These are phyloP conservation scores for Dactylis glomerata DNA, from an alignment of 176 grass and related monocot species.

Conservation along the genomic window DNA sequence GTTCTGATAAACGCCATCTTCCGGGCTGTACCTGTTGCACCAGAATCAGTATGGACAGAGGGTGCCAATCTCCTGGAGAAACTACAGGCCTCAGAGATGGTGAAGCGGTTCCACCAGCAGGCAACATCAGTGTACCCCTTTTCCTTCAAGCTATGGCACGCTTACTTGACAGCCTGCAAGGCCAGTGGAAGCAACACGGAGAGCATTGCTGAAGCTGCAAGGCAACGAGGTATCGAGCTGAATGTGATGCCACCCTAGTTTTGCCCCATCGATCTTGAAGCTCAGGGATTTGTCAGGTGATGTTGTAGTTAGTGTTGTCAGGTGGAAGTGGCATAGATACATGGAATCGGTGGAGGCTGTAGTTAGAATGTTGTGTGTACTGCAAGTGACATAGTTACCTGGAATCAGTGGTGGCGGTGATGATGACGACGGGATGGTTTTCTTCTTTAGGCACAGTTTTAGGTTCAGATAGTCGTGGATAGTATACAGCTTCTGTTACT, in stretches of 20 bases:
- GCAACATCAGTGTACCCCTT: slow-evolving; percentile 91
- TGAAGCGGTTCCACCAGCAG: slow-evolving; percentile 78
- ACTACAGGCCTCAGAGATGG: slow-evolving; percentile 35
- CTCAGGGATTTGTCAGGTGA: neutral
- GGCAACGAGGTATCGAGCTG: slow-evolving; percentile 71
- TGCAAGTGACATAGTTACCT: slow-evolving; percentile 31
- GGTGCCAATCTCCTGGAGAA: slow-evolving; percentile 63
- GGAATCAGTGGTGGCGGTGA: neutral
- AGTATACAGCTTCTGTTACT: slow-evolving; percentile 30
- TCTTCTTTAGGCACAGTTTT: slow-evolving; percentile 39
- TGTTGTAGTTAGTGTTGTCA: slow-evolving; percentile 40
- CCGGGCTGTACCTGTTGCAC: slow-evolving; percentile 62
- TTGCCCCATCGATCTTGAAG: slow-evolving; percentile 7
- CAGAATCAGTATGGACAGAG: slow-evolving; percentile 81
- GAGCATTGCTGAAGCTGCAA: slow-evolving; percentile 59
- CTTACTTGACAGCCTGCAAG: slow-evolving; percentile 50
- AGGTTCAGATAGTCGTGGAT: slow-evolving; percentile 12
- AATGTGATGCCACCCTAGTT: slow-evolving; percentile 32
- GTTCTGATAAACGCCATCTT: slow-evolving; percentile 79
- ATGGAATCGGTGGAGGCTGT: slow-evolving; percentile 22
- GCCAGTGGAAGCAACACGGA: slow-evolving; percentile 38
- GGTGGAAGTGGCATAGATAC: slow-evolving; percentile 33
- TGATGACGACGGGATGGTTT: neutral
- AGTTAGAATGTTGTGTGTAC: slow-evolving; percentile 35
- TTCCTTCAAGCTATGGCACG: slow-evolving; percentile 74